Conservation (phyloP, 495 filamentous ascomycete genomes). For the Tuber microsphaerosporum region DNA sequence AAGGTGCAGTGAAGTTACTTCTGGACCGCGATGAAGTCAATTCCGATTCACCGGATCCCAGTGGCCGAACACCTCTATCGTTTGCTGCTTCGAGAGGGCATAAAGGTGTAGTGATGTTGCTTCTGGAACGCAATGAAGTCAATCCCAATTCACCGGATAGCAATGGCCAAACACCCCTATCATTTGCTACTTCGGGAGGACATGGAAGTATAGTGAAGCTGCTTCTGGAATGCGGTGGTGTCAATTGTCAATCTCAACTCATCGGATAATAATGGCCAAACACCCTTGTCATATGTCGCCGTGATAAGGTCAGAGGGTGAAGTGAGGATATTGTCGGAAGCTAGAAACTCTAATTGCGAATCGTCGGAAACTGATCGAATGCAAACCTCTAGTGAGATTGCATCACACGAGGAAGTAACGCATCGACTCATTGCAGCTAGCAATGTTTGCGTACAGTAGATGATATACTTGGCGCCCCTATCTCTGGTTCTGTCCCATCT, state of each 20-base stretch:
- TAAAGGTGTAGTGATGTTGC: not conserved
- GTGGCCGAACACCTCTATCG: not conserved
- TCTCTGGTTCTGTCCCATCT: too few species aligned
- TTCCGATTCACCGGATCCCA: not conserved
- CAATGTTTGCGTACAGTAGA: too few species aligned
- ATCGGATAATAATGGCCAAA: not conserved
- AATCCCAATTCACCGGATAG: not conserved
- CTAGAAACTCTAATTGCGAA: too few species aligned
- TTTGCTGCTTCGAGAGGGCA: not conserved
- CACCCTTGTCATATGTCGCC: not conserved
- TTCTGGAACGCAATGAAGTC: not conserved
- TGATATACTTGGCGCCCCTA: too few species aligned
- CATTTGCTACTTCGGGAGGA: rapidly evolving
- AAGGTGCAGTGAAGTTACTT: not conserved
- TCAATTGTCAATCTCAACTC: not conserved
- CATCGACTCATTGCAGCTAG: not conserved
- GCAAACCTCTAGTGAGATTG: not conserved
- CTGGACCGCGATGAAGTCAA: not conserved
- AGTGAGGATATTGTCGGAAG: not conserved
- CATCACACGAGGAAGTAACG: not conserved
- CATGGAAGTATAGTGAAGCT: not conserved
- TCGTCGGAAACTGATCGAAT: not conserved
- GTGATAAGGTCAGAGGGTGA: too few species aligned
- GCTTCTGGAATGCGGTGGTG: not conserved
- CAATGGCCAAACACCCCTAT: not conserved